Evolutionary conservation across 2,329 filamentous ascomycete genomes (phyloP), one percentile per base, ranked within the genome.

Genomic region (Cercospora citrullina): DNA sequence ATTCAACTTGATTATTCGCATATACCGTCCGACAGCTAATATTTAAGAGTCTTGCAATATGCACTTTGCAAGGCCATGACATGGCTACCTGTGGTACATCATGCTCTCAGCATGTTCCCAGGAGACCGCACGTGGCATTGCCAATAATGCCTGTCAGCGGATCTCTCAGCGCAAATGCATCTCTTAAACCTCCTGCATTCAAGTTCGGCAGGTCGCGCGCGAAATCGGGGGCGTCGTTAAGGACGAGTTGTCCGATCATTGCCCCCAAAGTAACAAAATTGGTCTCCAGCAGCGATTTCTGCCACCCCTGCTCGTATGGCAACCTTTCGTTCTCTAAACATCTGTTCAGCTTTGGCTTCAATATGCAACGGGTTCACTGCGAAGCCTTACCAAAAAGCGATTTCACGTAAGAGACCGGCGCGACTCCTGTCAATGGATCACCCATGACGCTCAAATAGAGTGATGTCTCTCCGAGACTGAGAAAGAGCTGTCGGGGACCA

Each of bases 321-420:
- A 45, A 45, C 39, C 39, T 45, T 45, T 45, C 39, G 16, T 18
- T 18, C 18, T 45, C 39, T 45, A 45, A 45, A 4, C n/a, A n/a
- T 45, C 39, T 10, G n/a, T 18, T 45, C 7, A 45, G 39, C 7
- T 18, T 45, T 5, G 39, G 4, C 18, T 45, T 45, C 16, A n/a
- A n/a, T n/a, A 21, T 45, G 18, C 7, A 45, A 45, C 16, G 18
- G 39, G 18, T 18, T 4, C 10, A 45, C 39, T n/a, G 39, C 7
- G 7, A 45, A n/a, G 18, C 18, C 61, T 64, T 21, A 64, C 61
- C 77, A 39, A 70, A 68, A 16, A 70, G 66, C 21, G 63, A 66
- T 64, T 70, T 68, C 14, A 68, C 66, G 31, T 66, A 70, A 12
- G 60, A 48, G 21, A 70, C 51, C 1, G 68, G 68, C 18, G 65